phyloP scores from a whole-genome alignment of 768 basidiomycete genomes.

The Lentinula aciculospora region DNA sequence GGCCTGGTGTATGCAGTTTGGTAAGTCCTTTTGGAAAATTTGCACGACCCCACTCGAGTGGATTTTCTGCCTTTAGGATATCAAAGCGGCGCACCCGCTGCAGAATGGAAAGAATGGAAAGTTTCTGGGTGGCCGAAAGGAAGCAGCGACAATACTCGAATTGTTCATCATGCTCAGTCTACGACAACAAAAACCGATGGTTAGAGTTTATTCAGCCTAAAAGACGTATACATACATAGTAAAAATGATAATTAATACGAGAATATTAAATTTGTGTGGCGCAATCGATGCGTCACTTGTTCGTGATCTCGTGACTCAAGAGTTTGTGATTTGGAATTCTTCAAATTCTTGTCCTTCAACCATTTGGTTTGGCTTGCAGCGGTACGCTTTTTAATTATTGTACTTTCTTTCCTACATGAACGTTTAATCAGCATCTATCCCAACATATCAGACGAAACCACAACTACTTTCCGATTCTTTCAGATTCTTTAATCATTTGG shows the following conservation, averaged over 20 bases:
- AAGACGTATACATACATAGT: too few species aligned
- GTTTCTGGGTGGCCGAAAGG: background rate
- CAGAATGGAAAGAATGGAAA: background rate
- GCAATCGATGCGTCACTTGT: background rate
- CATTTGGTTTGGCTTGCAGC: too few species aligned
- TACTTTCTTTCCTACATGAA: too few species aligned
- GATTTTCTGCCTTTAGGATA: background rate
- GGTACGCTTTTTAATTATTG: too few species aligned
- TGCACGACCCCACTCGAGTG: too few species aligned
- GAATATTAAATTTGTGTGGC: too few species aligned
- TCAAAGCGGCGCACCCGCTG: background rate
- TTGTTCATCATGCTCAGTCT: background rate
- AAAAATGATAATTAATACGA: too few species aligned
- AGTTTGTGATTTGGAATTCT: background rate
- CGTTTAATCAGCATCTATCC: too few species aligned
- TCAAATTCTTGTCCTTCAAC: background rate
- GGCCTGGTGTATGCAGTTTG: background rate
- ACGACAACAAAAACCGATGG: too few species aligned
- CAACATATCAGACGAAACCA: too few species aligned
- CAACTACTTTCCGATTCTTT: too few species aligned
- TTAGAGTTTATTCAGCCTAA: too few species aligned
- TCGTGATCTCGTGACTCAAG: background rate
- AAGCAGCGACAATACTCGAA: background rate
- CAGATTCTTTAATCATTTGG: background rate
- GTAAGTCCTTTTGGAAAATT: background rate